Percentiles rank a stretch among this genome's conserved stretches.
Conservation (phyloP, 257 asterid species). For the Solanum neorickii region DNA sequence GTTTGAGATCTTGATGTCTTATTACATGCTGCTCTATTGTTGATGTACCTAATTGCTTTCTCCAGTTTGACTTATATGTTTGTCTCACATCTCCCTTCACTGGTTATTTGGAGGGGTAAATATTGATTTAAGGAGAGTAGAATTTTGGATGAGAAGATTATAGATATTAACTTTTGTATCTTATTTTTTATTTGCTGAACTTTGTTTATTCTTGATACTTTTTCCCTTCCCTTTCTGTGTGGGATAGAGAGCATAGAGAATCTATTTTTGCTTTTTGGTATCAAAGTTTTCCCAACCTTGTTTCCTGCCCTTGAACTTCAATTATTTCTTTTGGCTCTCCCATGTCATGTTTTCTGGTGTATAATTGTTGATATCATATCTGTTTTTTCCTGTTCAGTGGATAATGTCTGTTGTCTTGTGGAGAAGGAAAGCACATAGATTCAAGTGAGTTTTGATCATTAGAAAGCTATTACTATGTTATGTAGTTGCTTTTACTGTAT, state of each 20-base stretch:
- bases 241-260: not conserved
- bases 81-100: not conserved
- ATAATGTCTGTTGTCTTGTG: constrained; percentile 51
- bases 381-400: constrained; percentile 54
- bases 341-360: not conserved
- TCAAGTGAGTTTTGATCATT: constrained; percentile 50
- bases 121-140: not conserved
- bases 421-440: constrained; percentile 59
- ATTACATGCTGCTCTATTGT: not conserved
- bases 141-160: not conserved
- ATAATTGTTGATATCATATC: constrained; percentile 17
- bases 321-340: not conserved
- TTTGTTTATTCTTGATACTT: not conserved
- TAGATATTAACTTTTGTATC: not conserved
- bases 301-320: not conserved
- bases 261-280: not conserved
- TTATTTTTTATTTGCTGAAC: not conserved
- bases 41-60: not conserved
- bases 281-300: not conserved
- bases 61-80: not conserved
- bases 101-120: not conserved
- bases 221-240: not conserved
- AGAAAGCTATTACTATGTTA: not conserved
- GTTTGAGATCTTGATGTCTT: not conserved
- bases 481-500: not conserved